phyloP scores from a whole-genome alignment of 192 early-diverging fungal species.

The Coemansia umbellata region DNA sequence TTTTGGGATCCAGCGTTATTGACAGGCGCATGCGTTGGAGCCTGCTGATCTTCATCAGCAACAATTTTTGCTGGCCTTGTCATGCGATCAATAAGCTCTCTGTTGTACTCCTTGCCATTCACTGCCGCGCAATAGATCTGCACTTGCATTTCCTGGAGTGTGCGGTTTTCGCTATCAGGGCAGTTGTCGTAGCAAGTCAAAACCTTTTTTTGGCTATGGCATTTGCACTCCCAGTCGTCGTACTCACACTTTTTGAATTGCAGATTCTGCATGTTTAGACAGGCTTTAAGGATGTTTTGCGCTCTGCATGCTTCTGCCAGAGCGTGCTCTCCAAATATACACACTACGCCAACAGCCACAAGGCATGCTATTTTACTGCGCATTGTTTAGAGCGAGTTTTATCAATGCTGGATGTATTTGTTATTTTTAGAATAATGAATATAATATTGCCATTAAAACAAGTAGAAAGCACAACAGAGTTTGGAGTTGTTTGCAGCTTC shows the following conservation, averaged over 20 bases:
- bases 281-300: slow-evolving; percentile 51
- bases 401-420: no score
- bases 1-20: not conserved
- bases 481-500: no score
- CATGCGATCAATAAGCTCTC: slow-evolving; percentile 43
- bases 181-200: slow-evolving; percentile 52
- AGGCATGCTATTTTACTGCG: no score
- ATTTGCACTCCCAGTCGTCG: slow-evolving; percentile 52
- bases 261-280: slow-evolving; percentile 36
- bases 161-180: slow-evolving; percentile 47
- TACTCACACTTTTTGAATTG: slow-evolving; percentile 40
- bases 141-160: slow-evolving; percentile 51
- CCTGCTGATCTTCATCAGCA: slow-evolving; percentile 20
- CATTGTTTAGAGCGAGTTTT: no score
- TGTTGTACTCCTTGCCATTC: slow-evolving; percentile 36
- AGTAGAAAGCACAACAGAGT: no score
- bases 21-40: not conserved
- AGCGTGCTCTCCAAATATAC: not conserved
- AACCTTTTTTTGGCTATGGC: slow-evolving; percentile 46
- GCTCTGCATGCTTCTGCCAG: slow-evolving; percentile 19
- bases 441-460: no score
- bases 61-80: slow-evolving; percentile 30
- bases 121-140: slow-evolving; percentile 43
- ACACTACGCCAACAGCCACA: not conserved
- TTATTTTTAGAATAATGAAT: no score